Evolutionary conservation across 371 early-diverging fungal genomes (phyloP).

Genomic region (Rhizopus stolonifer): DNA sequence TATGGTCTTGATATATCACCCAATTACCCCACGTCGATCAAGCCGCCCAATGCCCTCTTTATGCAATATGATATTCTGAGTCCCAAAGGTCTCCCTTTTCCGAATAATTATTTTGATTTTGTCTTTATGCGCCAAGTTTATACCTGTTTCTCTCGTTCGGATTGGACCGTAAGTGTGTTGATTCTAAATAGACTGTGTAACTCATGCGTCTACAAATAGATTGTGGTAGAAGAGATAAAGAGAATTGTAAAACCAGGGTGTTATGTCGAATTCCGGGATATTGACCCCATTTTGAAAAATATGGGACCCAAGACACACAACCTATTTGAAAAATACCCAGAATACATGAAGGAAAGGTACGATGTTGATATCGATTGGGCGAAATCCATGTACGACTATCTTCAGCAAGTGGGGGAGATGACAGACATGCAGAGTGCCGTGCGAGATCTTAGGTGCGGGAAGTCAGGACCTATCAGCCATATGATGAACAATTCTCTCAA

Average conservation of each 20-base stretch:
- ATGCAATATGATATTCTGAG: conserved; percentile 26
- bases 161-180: conserved; percentile 31
- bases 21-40: conserved; percentile 36
- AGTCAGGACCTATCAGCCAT: conserved; percentile 18
- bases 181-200: neutral
- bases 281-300: conserved; percentile 49
- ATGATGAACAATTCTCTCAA: neutral
- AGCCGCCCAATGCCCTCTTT: conserved; percentile 32
- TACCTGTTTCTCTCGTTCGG: conserved; percentile 32
- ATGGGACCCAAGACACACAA: conserved; percentile 47
- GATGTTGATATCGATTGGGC: conserved; percentile 34
- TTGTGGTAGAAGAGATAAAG: conserved; percentile 22
- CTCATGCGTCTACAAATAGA: conserved; percentile 4
- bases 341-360: neutral
- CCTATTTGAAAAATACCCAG: conserved; percentile 19
- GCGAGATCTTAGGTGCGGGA: conserved; percentile 15
- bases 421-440: conserved; percentile 34
- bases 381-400: conserved; percentile 18
- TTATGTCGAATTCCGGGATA: conserved; percentile 54
- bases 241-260: conserved; percentile 59
- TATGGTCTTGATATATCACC: conserved; percentile 41
- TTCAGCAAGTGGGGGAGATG: conserved; percentile 24
- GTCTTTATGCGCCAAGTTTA: conserved; percentile 51
- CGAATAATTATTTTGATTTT: conserved; percentile 24
- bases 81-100: conserved; percentile 23